phyloP scores from a whole-genome alignment of 148 eudicot species.

The Vaccinium darrowii region DNA sequence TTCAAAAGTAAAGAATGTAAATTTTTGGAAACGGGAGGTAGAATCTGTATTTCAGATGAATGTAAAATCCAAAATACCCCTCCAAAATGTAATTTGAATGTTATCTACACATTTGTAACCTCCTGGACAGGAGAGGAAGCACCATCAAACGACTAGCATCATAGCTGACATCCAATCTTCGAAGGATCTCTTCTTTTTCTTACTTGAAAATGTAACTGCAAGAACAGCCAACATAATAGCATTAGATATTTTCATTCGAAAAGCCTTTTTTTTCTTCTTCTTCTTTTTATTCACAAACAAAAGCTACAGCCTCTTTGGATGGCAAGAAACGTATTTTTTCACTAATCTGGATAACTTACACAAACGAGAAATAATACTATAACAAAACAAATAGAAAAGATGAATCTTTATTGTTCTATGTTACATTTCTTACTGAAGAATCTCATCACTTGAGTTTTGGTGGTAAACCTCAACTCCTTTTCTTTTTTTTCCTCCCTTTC shows the following conservation, averaged over 20 bases:
- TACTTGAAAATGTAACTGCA: constrained; percentile 8
- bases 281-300: background rate
- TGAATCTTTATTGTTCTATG: background rate
- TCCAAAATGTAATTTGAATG: background rate
- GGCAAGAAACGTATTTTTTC: background rate
- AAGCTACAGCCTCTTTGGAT: too few relatives aligned
- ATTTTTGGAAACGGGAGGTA: background rate
- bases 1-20: too few relatives aligned
- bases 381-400: background rate
- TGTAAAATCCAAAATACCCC: background rate
- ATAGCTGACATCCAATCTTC: constrained; percentile 1
- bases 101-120: background rate
- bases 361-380: background rate
- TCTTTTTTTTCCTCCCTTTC: background rate
- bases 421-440: background rate
- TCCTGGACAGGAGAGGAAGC: background rate
- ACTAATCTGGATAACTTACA: too few relatives aligned
- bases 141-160: background rate
- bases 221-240: background rate
- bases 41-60: background rate
- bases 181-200: background rate
- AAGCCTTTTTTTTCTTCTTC: background rate
- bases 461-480: background rate
- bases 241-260: background rate
- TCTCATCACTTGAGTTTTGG: background rate